A percentile compares a stretch with the other conserved stretches of the same genome.
Evolutionary conservation across 2,329 filamentous ascomycete genomes (phyloP).

Genomic region (Leptographium lundbergii): DNA sequence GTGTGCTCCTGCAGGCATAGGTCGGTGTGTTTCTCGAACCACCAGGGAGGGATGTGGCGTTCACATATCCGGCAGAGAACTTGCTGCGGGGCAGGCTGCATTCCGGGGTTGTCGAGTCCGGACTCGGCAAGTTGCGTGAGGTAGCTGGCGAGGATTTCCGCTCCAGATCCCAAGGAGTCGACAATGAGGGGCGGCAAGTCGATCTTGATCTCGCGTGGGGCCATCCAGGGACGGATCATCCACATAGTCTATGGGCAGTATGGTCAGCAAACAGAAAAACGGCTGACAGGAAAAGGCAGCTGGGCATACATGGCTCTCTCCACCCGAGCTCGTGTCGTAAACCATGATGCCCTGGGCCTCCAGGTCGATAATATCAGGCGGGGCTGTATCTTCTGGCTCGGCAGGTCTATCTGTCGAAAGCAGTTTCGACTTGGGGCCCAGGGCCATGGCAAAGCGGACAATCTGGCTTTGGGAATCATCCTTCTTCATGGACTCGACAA

Average conservation of each 20-base stretch:
- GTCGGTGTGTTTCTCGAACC: constrained; percentile 99
- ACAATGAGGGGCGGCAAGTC: constrained; percentile 83
- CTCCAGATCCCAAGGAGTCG: constrained; percentile 85
- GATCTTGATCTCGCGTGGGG: constrained; percentile 86
- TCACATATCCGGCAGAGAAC: constrained; percentile 96
- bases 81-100: constrained; percentile 68
- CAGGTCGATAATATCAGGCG: constrained; percentile 53
- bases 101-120: constrained; percentile 60
- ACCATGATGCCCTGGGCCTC: constrained; percentile 99
- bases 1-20: constrained; percentile 90
- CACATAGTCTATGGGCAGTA: constrained; percentile 69
- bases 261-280: background rate
- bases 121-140: constrained; percentile 80
- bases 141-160: constrained; percentile 88
- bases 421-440: constrained; percentile 58
- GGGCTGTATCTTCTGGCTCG: constrained; percentile 23
- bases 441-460: constrained; percentile 62
- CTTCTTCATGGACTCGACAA: constrained; percentile 77
- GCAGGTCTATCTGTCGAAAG: constrained; percentile 29
- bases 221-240: constrained; percentile 91
- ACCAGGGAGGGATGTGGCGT: constrained; percentile 94
- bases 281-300: background rate
- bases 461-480: constrained; percentile 91
- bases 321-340: constrained; percentile 76
- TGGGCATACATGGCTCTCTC: constrained; percentile 70